Base-by-base conservation (phyloP, 768 basidiomycete genomes). In the Coprinellus aureogranulatus region DNA sequence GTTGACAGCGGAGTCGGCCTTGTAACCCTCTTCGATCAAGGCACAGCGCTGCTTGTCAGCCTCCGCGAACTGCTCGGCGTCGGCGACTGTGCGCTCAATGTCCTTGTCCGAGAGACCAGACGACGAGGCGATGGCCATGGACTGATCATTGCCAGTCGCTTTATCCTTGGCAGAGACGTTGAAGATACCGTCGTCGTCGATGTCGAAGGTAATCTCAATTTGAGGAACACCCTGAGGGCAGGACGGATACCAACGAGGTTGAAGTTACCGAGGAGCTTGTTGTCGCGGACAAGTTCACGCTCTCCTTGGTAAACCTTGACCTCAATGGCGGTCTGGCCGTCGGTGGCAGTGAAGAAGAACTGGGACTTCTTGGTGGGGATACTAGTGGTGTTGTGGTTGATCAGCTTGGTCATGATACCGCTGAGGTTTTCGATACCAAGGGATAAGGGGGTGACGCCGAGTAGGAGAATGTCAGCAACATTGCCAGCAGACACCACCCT, bases 341-440 rank as follows among this genome's bases (percentile, higher is more conserved):
- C 95, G 62, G 94, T 87, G 81, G 96, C 94, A n/a, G 96, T 98
- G 40, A 94, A 98, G 86, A 98, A 96, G 68, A 89, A 92, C 79
- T 98, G 94, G 8, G 95, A 94, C 81, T 97, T 98, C 80, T 96
- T 97, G 66, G 95, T 97, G 27, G 96, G 96, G 63, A 98, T 92
- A n/a, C n/a, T n/a, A 14, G 50, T 96, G 62, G 96, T 98, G 82
- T 98, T 98, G 54, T 94, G 89, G 79, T 94, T 95, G 83, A 98
- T 98, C 71, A 98, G 88, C 46, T 94, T 85, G 27, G 95, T 98
- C 92, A 98, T 95, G 70, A 98, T 94, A 85, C 96, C 96, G 74
- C 95, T 95, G 62, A 94, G 94, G 41, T 95, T 98, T 80, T 98
- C 95, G 68, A 98, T 97, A 87, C 94, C 94, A 59, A 88, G 84